Evolutionary conservation across 2,329 filamentous ascomycete species (phyloP), one percentile per base, ranked within the genome.

Genomic region (Podosphaera xanthii): DNA sequence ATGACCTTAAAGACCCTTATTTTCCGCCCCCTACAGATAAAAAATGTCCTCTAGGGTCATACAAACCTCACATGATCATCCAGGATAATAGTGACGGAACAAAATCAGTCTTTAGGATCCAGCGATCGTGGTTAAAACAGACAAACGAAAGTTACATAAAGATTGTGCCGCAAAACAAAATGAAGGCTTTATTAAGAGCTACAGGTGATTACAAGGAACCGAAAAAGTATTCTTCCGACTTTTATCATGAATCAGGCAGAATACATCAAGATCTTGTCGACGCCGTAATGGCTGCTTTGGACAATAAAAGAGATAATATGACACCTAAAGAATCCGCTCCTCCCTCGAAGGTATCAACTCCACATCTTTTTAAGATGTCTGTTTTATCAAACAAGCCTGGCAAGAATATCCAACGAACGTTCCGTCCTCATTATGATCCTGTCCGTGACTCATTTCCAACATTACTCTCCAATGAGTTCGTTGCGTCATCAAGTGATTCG

Each of bases 371-470:
- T 38, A 38, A 55, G 30, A 12, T n/a, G 22, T 5, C 35, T n/a
- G 10, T 40, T 36, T 14, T 3, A 9, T 3, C n/a, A n/a, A 6
- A 6, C 8, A 55, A 34, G 7, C 52, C 34, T 12, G 5, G 1
- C 59, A 35, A 48, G 14, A 14, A 56, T 60, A 58, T 59, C 59
- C 48, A 58, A 55, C n/a, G 62, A 61, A 36, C 36, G 46, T 57
- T 40, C 30, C 40, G 55, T 44, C 38, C 31, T 57, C 55, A 57
- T 5, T 66, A 66, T 40, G 64, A 65, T 49, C 64, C 65, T 40
- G 65, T 65, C 31, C 59, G 62, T 8, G 63, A 65, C 50, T 53
- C 52, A 6, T 61, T 61, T 38, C 53, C 57, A 54, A 61, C 58
- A 38, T 58, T 60, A 46, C 60, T 58, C 53, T 42, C 59, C 6